Conservation (phyloP, 2,329 filamentous ascomycete species). For the Phyllosticta citrichinensis region DNA sequence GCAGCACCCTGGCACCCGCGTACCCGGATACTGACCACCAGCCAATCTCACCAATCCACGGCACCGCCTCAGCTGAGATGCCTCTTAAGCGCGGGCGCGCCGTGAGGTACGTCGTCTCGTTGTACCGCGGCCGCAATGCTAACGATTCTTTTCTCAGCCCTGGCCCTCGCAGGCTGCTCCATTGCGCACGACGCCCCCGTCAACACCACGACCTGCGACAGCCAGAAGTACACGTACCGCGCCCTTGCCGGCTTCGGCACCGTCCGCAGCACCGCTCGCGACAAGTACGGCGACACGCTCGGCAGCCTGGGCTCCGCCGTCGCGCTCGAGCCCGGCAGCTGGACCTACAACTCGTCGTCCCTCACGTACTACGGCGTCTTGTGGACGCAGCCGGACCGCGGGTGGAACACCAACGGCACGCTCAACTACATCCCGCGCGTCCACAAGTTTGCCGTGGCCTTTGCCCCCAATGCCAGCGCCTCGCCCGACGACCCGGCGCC, state of each 20-base stretch:
- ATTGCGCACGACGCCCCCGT: neutral
- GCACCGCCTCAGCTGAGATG: neutral
- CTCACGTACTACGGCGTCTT: conserved; percentile 56
- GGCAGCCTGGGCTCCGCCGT: conserved; percentile 57
- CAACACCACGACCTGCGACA: conserved; percentile 43
- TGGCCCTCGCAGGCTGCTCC: neutral
- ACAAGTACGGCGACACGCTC: conserved; percentile 61
- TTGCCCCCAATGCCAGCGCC: conserved; percentile 44
- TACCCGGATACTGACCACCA: no score
- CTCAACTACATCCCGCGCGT: conserved; percentile 43
- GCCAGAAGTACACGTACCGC: conserved; percentile 54
- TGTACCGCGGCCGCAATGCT: neutral
- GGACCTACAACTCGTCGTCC: conserved; percentile 41
- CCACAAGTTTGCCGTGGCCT: conserved; percentile 54
- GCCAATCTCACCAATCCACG: no score
- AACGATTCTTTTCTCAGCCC: neutral
- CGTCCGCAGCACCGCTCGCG: conserved; percentile 46
- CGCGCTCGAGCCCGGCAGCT: conserved; percentile 50
- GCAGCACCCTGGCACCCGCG: neutral
- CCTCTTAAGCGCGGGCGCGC: neutral
- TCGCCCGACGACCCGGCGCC: conserved; percentile 43
- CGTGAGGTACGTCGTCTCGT: no score
- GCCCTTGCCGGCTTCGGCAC: conserved; percentile 58
- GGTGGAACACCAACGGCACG: conserved; percentile 65
- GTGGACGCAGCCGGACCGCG: conserved; percentile 56